Conservation (phyloP, 805 yeast genomes). For the Candida ulmi region DNA sequence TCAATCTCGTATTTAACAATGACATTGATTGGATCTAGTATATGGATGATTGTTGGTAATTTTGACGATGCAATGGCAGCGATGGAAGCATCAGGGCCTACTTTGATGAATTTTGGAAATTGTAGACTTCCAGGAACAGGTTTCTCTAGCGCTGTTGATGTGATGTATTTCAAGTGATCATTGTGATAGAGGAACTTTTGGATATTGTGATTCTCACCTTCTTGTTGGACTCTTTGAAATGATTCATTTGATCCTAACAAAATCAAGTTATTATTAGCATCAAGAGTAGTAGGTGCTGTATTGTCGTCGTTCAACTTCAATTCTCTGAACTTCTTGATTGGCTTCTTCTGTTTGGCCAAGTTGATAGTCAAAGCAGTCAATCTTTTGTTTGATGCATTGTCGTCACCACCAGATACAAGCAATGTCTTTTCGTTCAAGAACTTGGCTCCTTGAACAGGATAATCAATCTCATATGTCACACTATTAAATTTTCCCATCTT, state of each 20-base stretch:
- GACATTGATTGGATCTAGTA: slow-evolving; percentile 53
- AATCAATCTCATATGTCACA: slow-evolving; percentile 38
- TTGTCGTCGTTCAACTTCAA: slow-evolving; percentile 58
- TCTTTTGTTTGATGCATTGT: slow-evolving; percentile 52
- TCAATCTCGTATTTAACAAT: slow-evolving; percentile 52
- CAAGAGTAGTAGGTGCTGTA: slow-evolving; percentile 82
- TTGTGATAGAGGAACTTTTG: slow-evolving; percentile 62
- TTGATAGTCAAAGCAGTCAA: slow-evolving; percentile 65
- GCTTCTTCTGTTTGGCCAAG: slow-evolving; percentile 42
- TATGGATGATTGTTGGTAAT: slow-evolving; percentile 59
- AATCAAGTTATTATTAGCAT: slow-evolving; percentile 45
- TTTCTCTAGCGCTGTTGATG: slow-evolving; percentile 54
- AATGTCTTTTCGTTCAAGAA: slow-evolving; percentile 61
- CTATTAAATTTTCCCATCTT: slow-evolving; percentile 17
- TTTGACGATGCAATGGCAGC: slow-evolving; percentile 72
- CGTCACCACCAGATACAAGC: slow-evolving; percentile 89
- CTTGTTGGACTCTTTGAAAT: slow-evolving; percentile 48
- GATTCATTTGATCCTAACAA: slow-evolving; percentile 78
- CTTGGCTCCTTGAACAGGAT: slow-evolving; percentile 77
- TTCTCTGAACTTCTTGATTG: slow-evolving; percentile 64
- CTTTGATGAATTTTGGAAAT: slow-evolving; percentile 53
- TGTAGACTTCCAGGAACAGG: slow-evolving; percentile 26
- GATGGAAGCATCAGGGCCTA: slow-evolving; percentile 52
- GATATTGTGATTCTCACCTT: slow-evolving; percentile 54
- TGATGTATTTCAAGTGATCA: slow-evolving; percentile 63